Conservation (phyloP, 2,329 filamentous ascomycete genomes). For the Nannizziopsis barbatae region DNA sequence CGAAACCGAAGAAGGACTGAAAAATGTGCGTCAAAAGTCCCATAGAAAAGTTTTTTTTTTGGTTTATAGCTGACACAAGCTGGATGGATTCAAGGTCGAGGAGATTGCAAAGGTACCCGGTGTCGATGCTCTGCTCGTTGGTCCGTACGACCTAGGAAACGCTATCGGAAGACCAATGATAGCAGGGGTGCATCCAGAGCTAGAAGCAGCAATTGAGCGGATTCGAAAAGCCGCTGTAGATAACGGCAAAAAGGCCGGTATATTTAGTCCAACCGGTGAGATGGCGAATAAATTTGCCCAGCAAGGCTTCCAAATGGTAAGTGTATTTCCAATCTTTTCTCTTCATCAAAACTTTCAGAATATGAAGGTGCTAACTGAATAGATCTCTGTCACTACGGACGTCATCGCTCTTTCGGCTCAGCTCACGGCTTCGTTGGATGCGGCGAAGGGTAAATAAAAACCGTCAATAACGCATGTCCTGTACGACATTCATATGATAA, state of each 20-base stretch:
- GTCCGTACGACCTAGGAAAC: conserved; percentile 48
- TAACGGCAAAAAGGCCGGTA: conserved; percentile 44
- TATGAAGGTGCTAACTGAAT: background rate
- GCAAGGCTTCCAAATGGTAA: conserved; percentile 45
- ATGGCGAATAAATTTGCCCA: conserved; percentile 43
- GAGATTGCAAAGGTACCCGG: conserved; percentile 44
- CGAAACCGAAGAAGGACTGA: conserved; percentile 33
- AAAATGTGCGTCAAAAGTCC: conserved; percentile 21
- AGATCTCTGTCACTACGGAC: conserved; percentile 37
- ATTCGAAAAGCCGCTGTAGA: conserved; percentile 43
- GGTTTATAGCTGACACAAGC: conserved; percentile 7
- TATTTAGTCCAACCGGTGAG: conserved; percentile 45
- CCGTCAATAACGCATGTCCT: background rate
- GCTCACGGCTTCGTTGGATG: conserved; percentile 28
- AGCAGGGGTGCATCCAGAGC: conserved; percentile 39
- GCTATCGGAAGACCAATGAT: conserved; percentile 44
- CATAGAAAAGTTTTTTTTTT: background rate
- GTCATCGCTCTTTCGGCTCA: conserved; percentile 36
- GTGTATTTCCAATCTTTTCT: background rate
- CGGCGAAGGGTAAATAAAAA: conserved; percentile 23
- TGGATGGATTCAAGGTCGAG: conserved; percentile 25
- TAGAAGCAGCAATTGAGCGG: conserved; percentile 42
- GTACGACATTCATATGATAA: background rate
- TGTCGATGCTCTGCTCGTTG: conserved; percentile 44
- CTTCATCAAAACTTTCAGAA: background rate